Evolutionary conservation across 2,329 filamentous ascomycete genomes (phyloP), one percentile per base, ranked within the genome.

Genomic region (Fusarium algeriense): DNA sequence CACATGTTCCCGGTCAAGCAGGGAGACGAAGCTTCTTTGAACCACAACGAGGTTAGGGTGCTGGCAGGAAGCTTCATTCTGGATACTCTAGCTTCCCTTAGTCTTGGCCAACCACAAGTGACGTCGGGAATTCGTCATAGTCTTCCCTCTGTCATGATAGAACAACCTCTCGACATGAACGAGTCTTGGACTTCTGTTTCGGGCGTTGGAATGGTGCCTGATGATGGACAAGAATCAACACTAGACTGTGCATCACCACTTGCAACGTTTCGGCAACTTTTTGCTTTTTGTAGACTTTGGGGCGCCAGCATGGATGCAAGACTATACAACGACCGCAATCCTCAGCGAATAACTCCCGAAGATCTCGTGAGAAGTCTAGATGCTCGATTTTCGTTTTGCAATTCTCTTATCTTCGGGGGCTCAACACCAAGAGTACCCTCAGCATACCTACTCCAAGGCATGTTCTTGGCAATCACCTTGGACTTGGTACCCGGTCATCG

Each of bases 31-130:
- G 23, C 48, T 10, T 69, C 66, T 12, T 23, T 68, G n/a, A 53
- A 71, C 61, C 53, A 70, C 6, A 62, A 62, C 5, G 49, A 73
- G 30, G 59, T 70, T 7, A 69, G 78, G 64, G 72, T 78, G 55
- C 68, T 80, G 46, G 84, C 89, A 26, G 89, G 87, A 7, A 91
- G 90, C 67, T 89, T 90, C 62, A 81, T 91, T 8, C 78, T 93
- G 3, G 91, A 93, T 56, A 88, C 86, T 17, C 78, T 90, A 26
- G 77, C 90, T 17, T 86, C 87, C 12, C 77, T 87, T 20, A 82
- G 86, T 12, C 80, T 89, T 6, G 80, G 83, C n/a, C 83, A 76
- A 14, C 67, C 67, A 6, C 73, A 76, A 46, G 66, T 70, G 41
- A 74, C 74, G 7, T 64, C 68, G 1, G 71, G 74, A 11, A 64